Evolutionary conservation across 805 yeast genomes (phyloP).

Genomic region (Yamadazyma ubonensis): DNA sequence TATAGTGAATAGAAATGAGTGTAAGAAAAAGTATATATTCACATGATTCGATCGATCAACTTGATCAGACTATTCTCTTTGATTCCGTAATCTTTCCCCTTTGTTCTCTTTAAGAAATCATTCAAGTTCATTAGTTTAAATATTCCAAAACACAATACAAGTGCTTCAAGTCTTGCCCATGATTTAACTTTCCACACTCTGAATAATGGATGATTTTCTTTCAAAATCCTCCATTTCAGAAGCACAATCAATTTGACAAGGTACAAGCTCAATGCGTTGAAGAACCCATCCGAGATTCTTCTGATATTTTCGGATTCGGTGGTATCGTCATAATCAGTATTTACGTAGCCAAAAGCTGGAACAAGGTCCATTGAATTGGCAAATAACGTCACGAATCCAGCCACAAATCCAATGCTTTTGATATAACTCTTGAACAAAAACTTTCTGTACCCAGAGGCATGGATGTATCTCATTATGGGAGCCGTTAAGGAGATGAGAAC

Average conservation of each 20-base stretch:
- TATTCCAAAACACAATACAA: slow-evolving; percentile 34
- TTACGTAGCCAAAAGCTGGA: slow-evolving; percentile 20
- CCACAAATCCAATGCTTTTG: slow-evolving; percentile 32
- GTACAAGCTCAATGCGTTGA: slow-evolving; percentile 32
- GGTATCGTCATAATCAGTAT: slow-evolving; percentile 12
- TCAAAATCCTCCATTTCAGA: slow-evolving; percentile 42
- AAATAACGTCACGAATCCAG: slow-evolving; percentile 30
- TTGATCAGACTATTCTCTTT: slow-evolving; percentile 18
- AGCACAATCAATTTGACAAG: slow-evolving; percentile 33
- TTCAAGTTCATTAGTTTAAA: slow-evolving; percentile 39
- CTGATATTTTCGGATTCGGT: slow-evolving; percentile 17
- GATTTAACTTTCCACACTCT: slow-evolving; percentile 22
- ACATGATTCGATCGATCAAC: slow-evolving; percentile 24
- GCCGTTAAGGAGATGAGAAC: slow-evolving; percentile 34
- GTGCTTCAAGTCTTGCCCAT: slow-evolving; percentile 35
- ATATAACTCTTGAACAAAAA: slow-evolving; percentile 32
- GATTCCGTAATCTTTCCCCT: slow-evolving; percentile 19
- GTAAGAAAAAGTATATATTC: no score
- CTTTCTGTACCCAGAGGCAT: slow-evolving; percentile 20
- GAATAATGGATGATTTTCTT: slow-evolving; percentile 39
- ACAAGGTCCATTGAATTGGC: slow-evolving; percentile 22
- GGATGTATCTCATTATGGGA: slow-evolving; percentile 23
- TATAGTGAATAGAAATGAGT: slow-evolving; percentile 1
- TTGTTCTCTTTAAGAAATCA: slow-evolving; percentile 26
- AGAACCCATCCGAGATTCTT: slow-evolving; percentile 23